Conservation (phyloP, 2,329 filamentous ascomycete species). For the Sordariomycetes sp. region DNA sequence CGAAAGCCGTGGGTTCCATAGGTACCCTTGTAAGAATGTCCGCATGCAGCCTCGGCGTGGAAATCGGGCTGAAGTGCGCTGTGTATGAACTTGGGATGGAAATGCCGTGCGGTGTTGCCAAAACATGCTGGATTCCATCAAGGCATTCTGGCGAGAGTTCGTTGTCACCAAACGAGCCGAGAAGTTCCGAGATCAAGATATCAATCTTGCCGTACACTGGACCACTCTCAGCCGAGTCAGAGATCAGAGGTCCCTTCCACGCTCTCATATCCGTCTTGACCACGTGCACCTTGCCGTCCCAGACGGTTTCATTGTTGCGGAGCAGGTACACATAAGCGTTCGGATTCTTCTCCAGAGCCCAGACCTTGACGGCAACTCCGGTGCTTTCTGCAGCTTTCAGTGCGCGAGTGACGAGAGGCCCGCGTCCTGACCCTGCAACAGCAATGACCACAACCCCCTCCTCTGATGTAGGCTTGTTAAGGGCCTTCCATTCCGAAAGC, state of each 20-base stretch:
- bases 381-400: conserved; percentile 70
- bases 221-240: conserved; percentile 28
- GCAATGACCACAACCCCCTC: conserved; percentile 72
- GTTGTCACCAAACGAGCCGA: conserved; percentile 95
- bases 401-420: conserved; percentile 82
- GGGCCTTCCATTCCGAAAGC: conserved; percentile 65
- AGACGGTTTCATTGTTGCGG: conserved; percentile 73
- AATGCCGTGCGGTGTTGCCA: conserved; percentile 72
- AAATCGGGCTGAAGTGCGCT: conserved; percentile 85
- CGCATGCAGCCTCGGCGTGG: conserved; percentile 74
- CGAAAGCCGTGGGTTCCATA: conserved; percentile 63
- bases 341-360: conserved; percentile 96
- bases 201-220: conserved; percentile 63
- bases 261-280: conserved; percentile 96
- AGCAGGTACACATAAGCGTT: conserved; percentile 93
- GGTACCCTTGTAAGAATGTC: conserved; percentile 60
- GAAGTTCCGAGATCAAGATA: conserved; percentile 86
- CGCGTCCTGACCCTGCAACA: conserved; percentile 87
- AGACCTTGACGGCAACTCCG: conserved; percentile 72
- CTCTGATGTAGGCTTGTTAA: conserved; percentile 63
- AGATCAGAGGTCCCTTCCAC: conserved; percentile 72
- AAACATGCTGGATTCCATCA: conserved; percentile 86
- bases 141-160: conserved; percentile 94
- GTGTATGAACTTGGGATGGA: conserved; percentile 93
- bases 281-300: conserved; percentile 72